Percentiles rank a stretch among this genome's conserved stretches.
phyloP scores from a whole-genome alignment of 129 eudicot genomes.

The Flaveria linearis region DNA sequence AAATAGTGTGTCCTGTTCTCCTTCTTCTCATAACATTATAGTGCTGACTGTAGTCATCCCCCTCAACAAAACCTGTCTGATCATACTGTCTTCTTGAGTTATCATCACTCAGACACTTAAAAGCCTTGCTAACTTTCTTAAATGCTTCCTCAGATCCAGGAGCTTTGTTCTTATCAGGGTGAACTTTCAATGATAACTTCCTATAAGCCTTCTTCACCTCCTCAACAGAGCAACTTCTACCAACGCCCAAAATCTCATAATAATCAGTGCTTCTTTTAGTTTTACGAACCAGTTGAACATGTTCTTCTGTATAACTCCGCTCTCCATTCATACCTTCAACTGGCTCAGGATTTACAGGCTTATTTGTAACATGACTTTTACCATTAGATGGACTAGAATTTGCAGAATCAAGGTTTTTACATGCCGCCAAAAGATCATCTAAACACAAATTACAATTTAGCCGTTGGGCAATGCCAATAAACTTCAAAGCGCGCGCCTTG shows the following conservation, averaged over 20 bases:
- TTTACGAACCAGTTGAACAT: conserved; percentile 68
- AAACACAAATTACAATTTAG: conserved; percentile 58
- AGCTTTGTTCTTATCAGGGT: conserved; percentile 97
- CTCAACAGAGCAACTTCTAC: conserved; percentile 75
- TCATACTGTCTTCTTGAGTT: conserved; percentile 83
- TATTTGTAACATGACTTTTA: conserved; percentile 36
- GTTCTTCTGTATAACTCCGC: conserved; percentile 72
- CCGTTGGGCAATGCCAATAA: conserved; percentile 71
- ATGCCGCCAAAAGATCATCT: conserved; percentile 70
- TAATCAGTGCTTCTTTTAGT: conserved; percentile 71
- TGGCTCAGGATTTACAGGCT: conserved; percentile 22
- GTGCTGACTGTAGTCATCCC: conserved; percentile 73
- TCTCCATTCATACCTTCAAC: conserved; percentile 47
- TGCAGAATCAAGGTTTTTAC: conserved; percentile 61
- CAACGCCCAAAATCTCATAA: conserved; percentile 75
- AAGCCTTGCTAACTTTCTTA: conserved; percentile 87
- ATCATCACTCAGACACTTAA: conserved; percentile 88
- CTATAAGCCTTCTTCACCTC: conserved; percentile 92
- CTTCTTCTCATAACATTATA: conserved; percentile 60
- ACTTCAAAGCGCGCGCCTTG: conserved; percentile 75
- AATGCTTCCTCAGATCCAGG: conserved; percentile 98
- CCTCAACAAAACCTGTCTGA: conserved; percentile 81
- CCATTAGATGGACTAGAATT: conserved; percentile 46
- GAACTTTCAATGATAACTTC: conserved; percentile 89
- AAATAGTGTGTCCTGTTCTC: conserved; percentile 56